Conservation (phyloP, 2,329 filamentous ascomycete species). For the Dactylellina sp. region DNA sequence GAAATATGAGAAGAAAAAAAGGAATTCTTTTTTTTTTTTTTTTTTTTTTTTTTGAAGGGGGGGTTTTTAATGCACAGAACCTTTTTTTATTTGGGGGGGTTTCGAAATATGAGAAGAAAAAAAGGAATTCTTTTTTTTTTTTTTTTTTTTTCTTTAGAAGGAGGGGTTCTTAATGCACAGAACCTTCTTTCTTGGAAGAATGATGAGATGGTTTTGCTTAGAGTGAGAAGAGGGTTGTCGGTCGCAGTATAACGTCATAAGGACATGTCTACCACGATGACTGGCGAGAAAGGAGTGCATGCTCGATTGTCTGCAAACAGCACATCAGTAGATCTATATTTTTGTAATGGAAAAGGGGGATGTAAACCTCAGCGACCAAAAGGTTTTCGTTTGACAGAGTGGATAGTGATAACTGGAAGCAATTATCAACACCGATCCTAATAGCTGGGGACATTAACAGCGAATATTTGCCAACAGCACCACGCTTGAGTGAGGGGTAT, state of each 20-base stretch:
- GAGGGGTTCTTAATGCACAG: constrained; percentile 10
- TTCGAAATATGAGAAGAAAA: not conserved
- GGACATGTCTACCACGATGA: not conserved
- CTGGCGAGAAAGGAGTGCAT: not conserved
- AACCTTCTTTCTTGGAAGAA: constrained; percentile 21
- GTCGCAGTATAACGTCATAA: constrained; percentile 10
- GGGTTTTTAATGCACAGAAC: constrained; percentile 20
- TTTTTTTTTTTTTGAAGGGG: not conserved
- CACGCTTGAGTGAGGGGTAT: constrained; percentile 1
- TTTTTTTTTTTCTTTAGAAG: too few relatives aligned
- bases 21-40: not conserved
- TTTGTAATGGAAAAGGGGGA: too few relatives aligned
- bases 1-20: not conserved
- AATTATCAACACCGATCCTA: too few relatives aligned
- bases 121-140: constrained; percentile 1
- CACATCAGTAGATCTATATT: too few relatives aligned
- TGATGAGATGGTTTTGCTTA: not conserved
- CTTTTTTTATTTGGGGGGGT: not conserved
- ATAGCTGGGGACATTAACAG: too few relatives aligned
- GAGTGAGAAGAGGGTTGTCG: too few relatives aligned
- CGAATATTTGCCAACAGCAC: too few relatives aligned
- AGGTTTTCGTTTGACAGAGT: too few relatives aligned
- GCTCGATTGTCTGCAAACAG: not conserved
- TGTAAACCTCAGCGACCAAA: too few relatives aligned
- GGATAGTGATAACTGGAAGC: too few relatives aligned